A percentile compares a stretch with the other conserved stretches of the same genome.
These are phyloP conservation scores for Metschnikowia orientalis DNA, from an alignment of 805 yeast species.

Conservation along the genomic window DNA sequence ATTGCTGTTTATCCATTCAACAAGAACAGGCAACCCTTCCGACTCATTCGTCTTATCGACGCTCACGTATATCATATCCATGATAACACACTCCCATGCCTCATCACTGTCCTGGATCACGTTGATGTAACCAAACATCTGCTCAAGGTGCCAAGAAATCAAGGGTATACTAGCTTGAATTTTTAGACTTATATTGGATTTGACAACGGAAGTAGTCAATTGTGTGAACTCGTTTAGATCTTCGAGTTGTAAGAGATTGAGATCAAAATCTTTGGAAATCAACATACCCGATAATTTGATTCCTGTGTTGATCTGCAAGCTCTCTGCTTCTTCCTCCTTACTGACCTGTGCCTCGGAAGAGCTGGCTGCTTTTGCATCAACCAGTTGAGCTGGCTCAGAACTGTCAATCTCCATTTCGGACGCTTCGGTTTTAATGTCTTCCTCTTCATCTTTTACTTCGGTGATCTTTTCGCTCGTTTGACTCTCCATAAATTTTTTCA, in stretches of 20 bases:
- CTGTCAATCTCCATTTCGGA: conserved; percentile 23
- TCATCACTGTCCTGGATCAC: conserved; percentile 53
- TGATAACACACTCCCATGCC: conserved; percentile 41
- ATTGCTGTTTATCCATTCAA: conserved; percentile 88
- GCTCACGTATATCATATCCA: conserved; percentile 41
- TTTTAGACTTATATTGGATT: conserved; percentile 72
- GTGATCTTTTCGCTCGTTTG: conserved; percentile 41
- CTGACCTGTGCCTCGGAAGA: conserved; percentile 14
- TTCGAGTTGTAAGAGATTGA: conserved; percentile 74
- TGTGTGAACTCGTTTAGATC: conserved; percentile 89
- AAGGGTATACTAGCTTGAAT: conserved; percentile 79
- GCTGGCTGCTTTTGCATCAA: conserved; percentile 4
- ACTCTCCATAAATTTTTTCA: conserved; percentile 52
- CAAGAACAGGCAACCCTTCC: conserved; percentile 46
- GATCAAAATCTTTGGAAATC: conserved; percentile 86
- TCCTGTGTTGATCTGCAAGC: conserved; percentile 23
- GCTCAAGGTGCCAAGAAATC: conserved; percentile 84
- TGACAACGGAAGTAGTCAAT: conserved; percentile 76
- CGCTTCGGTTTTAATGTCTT: conserved; percentile 2
- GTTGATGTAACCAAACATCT: conserved; percentile 88
- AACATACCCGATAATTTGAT: conserved; percentile 69
- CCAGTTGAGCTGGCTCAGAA: not conserved
- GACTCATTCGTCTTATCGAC: conserved; percentile 32
- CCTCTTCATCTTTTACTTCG: conserved; percentile 5
- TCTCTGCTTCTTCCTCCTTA: conserved; percentile 12